Evolutionary conservation across 2,329 filamentous ascomycete species (phyloP), one percentile per base, ranked within the genome.

Genomic region (Periconia macrospinosa): DNA sequence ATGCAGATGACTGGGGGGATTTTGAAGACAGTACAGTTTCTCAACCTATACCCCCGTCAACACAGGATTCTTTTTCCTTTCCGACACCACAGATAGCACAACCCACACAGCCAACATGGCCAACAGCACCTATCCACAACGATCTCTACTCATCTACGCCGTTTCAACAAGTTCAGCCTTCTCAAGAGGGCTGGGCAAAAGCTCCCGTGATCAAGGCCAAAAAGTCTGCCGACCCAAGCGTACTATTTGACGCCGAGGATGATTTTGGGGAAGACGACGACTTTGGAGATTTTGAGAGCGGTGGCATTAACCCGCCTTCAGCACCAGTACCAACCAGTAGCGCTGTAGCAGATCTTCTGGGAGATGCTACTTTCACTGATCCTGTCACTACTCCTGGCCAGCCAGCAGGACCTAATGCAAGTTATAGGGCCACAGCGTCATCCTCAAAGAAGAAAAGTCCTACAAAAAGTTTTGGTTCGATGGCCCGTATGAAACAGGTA

Each of bases 1-100:
- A 72, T 8, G 63, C 65, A 19, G 73, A 76, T 54, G 73, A 75
- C 27, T 76, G 71, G 71, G 73, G 73, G n/a, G 73, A 76, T 41
- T 76, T 76, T 47, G 72, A 75, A 53, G 72, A 67, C 43, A 66
- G 59, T 3, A 45, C 68, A 14, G 56, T 64, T 8, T 41, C 57
- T 14, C 46, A 55, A 9, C 19, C 40, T 43, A 20, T 50, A 9
- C 44, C 48, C 37, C 30, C 20, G 9, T n/a, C 55, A 13, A 59
- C 55, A 18, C 55, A 59, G 17, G 60, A 67, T 50, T 57, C 59
- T n/a, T 64, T 63, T 23, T 50, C 57, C 15, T 63, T 59, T 27
- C 30, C 53, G 30, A n/a, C 56, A 19, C 45, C 49, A 15, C 61
- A 55, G 44, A 43, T 46, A 19, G 40, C 49, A n/a, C 59, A 60